Conservation (phyloP, 2,329 filamentous ascomycete species). For the Fusarium ambrosium region DNA sequence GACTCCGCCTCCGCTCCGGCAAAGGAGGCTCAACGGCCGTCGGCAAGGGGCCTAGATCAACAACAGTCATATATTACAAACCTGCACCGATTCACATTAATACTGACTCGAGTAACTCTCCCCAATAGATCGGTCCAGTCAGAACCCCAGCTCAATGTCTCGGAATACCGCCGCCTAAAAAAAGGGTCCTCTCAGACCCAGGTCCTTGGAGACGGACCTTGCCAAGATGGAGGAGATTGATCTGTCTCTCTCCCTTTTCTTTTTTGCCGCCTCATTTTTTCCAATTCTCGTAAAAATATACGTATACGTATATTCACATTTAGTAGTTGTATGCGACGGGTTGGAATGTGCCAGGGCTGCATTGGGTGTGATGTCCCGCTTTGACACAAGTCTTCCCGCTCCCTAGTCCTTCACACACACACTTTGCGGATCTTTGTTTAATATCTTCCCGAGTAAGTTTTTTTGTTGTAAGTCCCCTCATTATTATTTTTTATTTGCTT, state of each 20-base stretch:
- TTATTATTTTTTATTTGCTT: not conserved
- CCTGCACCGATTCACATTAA: not conserved
- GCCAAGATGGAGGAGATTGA: not conserved
- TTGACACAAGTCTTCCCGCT: not conserved
- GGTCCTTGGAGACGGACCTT: not conserved
- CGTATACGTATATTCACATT: not conserved
- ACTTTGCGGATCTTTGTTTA: not conserved
- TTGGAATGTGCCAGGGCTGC: not conserved
- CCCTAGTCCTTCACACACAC: not conserved
- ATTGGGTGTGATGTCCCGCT: slow-evolving; percentile 1
- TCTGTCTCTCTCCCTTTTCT: not conserved
- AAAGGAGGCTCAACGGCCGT: not conserved
- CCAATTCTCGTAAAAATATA: not conserved
- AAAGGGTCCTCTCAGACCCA: not conserved
- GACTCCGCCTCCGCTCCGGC: not conserved
- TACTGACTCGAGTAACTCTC: not conserved
- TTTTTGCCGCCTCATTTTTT: not conserved
- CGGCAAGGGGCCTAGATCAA: not conserved
- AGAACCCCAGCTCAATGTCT: not conserved
- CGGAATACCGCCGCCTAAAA: not conserved
- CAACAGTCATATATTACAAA: not conserved
- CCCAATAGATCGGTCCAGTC: not conserved
- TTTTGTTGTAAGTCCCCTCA: not conserved
- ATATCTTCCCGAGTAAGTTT: not conserved
- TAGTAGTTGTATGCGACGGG: not conserved